phyloP scores from a whole-genome alignment of 2,329 filamentous ascomycete species.

The Tetracladium maxilliforme region DNA sequence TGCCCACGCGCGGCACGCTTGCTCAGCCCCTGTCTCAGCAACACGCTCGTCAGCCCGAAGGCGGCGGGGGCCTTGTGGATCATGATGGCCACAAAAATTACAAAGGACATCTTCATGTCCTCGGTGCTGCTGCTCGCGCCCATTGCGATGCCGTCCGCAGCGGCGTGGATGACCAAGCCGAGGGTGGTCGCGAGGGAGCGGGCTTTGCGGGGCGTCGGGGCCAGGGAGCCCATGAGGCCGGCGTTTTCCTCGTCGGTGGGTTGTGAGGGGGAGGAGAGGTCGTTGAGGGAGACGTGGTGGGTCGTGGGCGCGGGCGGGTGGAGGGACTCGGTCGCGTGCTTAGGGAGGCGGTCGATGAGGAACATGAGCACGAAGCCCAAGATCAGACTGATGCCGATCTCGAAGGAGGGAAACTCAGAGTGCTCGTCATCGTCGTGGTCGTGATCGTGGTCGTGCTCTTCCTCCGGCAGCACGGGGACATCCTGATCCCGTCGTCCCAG shows the following conservation, averaged over 20 bases:
- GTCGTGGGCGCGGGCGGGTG: conserved; percentile 50
- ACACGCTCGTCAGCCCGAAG: conserved; percentile 80
- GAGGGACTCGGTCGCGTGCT: conserved; percentile 51
- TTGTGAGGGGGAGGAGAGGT: conserved; percentile 36
- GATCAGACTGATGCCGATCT: conserved; percentile 76
- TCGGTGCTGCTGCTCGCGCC: conserved; percentile 72
- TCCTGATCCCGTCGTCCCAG: too few relatives aligned
- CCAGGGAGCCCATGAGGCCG: conserved; percentile 42
- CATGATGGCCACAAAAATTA: conserved; percentile 95
- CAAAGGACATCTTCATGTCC: conserved; percentile 65
- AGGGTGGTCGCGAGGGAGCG: conserved; percentile 71
- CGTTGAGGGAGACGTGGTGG: conserved; percentile 83
- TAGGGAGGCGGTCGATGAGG: conserved; percentile 74
- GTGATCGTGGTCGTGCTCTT: too few relatives aligned
- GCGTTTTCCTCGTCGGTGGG: conserved; percentile 34
- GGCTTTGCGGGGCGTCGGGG: conserved; percentile 40
- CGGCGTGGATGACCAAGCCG: conserved; percentile 89
- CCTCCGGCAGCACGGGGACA: too few relatives aligned
- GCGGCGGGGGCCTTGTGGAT: conserved; percentile 93
- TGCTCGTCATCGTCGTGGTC: conserved; percentile 26
- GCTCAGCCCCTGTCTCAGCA: conserved; percentile 81
- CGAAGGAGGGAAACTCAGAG: conserved; percentile 49
- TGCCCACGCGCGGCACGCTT: conserved; percentile 77
- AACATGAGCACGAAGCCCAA: conserved; percentile 95
- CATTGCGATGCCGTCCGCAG: conserved; percentile 89